A percentile compares a stretch with the other conserved stretches of the same genome.
Conservation (phyloP, 345 rosid species). For the Aurinia saxatilis region DNA sequence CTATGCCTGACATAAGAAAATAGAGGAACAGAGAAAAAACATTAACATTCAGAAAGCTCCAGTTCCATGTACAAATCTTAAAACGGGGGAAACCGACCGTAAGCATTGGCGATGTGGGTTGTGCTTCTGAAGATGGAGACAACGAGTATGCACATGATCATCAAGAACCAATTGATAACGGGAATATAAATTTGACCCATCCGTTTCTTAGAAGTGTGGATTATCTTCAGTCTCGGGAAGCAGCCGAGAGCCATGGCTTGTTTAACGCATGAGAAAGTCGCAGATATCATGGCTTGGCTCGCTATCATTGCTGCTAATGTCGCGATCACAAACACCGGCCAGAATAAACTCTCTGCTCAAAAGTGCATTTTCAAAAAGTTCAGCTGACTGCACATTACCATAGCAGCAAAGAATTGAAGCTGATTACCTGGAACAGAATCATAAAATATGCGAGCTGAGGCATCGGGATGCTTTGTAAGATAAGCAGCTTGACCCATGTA, state of each 20-base stretch:
- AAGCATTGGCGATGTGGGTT: slow-evolving; percentile 94
- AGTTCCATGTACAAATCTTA: not conserved
- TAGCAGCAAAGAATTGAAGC: not conserved
- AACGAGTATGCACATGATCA: slow-evolving; percentile 84
- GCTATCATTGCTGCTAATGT: slow-evolving; percentile 92
- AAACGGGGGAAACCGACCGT: slow-evolving; percentile 39
- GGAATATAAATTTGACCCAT: slow-evolving; percentile 98
- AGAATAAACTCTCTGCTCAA: slow-evolving; percentile 63
- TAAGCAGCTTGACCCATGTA: slow-evolving; percentile 97
- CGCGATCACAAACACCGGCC: slow-evolving; percentile 88
- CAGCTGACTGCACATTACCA: not conserved
- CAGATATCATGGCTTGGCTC: slow-evolving; percentile 99
- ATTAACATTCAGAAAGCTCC: not conserved
- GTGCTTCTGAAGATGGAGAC: slow-evolving; percentile 85
- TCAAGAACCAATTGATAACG: slow-evolving; percentile 78
- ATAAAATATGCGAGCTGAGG: slow-evolving; percentile 66
- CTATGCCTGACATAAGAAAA: slow-evolving; percentile 60
- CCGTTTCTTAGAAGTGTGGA: slow-evolving; percentile 76
- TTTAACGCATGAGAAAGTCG: slow-evolving; percentile 91
- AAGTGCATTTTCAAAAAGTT: not conserved
- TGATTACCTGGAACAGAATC: slow-evolving; percentile 77
- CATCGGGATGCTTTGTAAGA: slow-evolving; percentile 56
- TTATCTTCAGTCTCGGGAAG: slow-evolving; percentile 90
- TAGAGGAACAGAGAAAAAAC: not conserved
- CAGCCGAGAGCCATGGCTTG: slow-evolving; percentile 98